phyloP scores from a whole-genome alignment of 106 monocot species.

The Cymbidium sinense region DNA sequence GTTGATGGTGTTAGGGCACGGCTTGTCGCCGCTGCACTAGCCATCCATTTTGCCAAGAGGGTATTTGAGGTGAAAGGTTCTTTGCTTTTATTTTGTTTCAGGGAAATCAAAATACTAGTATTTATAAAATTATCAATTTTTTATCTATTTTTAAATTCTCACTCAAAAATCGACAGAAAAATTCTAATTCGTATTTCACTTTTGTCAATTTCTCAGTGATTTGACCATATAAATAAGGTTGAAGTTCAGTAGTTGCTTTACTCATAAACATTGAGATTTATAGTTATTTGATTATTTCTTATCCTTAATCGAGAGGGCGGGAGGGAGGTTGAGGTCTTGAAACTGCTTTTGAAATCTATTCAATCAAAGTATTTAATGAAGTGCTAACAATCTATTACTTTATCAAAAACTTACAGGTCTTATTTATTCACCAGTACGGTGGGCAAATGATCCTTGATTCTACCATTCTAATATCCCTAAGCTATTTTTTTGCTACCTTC shows the following conservation, averaged over 20 bases:
- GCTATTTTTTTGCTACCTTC: conserved; percentile 36
- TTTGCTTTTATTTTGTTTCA: not conserved
- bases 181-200: too few species aligned
- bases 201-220: too few species aligned
- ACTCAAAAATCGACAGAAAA: too few species aligned
- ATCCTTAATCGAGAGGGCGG: not conserved
- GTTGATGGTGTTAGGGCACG: not conserved
- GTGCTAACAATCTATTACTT: not conserved
- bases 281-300: not conserved
- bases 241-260: too few species aligned
- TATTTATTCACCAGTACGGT: conserved; percentile 71
- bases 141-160: too few species aligned
- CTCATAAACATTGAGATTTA: too few species aligned
- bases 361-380: not conserved
- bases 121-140: too few species aligned
- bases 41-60: conserved; percentile 39
- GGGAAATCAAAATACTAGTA: too few species aligned
- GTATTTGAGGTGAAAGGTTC: conserved; percentile 30
- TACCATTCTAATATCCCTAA: conserved; percentile 25
- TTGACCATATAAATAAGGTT: too few species aligned
- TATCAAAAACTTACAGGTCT: conserved; percentile 28
- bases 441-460: conserved; percentile 33
- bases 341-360: not conserved
- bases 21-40: conserved; percentile 17
- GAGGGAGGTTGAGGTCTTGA: not conserved